Percentiles rank a stretch among this genome's conserved stretches.
Evolutionary conservation across 768 basidiomycete species (phyloP).

Genomic region (Mycena metata): DNA sequence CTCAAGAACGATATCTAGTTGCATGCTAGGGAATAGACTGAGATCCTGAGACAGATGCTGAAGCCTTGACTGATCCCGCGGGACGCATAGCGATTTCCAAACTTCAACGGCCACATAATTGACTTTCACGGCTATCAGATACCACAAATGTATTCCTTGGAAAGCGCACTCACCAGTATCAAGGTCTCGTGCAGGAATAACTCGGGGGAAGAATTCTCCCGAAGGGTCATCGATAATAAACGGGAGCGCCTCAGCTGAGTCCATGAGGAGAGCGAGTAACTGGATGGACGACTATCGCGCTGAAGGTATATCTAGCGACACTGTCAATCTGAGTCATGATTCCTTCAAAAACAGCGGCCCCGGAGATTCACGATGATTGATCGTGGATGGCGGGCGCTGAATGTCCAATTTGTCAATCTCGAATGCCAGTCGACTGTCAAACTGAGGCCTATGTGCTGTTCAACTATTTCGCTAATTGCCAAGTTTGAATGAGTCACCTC

Average conservation of each 20-base stretch:
- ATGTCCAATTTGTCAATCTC: too few relatives aligned
- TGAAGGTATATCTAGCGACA: too few relatives aligned
- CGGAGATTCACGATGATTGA: too few relatives aligned
- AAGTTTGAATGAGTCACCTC: too few relatives aligned
- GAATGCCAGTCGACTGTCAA: too few relatives aligned
- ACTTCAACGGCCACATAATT: not conserved
- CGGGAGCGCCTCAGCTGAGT: not conserved
- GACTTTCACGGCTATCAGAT: not conserved
- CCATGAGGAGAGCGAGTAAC: too few relatives aligned
- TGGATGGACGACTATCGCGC: too few relatives aligned
- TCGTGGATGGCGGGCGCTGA: too few relatives aligned
- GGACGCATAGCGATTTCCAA: conserved; percentile 16
- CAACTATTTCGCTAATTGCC: too few relatives aligned
- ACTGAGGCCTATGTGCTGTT: too few relatives aligned
- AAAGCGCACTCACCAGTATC: not conserved
- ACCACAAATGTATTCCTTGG: not conserved
- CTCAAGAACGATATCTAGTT: conserved; percentile 19
- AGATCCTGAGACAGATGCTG: not conserved
- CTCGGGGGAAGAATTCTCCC: not conserved
- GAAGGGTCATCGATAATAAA: not conserved
- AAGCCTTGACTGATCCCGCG: not conserved
- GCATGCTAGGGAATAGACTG: conserved; percentile 16
- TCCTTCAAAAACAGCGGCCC: too few relatives aligned
- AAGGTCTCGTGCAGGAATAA: not conserved
- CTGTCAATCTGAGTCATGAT: too few relatives aligned